Evolutionary conservation across 148 eudicot species (phyloP).

Genomic region (Limonium bicolor): DNA sequence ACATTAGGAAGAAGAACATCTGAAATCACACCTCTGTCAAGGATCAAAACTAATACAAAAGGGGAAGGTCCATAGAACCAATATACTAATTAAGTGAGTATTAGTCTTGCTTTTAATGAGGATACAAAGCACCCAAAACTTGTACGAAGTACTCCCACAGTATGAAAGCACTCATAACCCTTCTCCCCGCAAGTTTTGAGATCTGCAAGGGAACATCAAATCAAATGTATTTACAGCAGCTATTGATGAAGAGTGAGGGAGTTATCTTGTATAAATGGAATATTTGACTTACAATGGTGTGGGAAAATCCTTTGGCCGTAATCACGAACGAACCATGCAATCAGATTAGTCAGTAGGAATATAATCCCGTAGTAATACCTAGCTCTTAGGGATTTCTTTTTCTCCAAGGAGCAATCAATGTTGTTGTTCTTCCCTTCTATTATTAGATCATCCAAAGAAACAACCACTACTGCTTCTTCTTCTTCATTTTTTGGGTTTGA

Average conservation of each 20-base stretch:
- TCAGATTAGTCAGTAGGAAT: conserved; percentile 51
- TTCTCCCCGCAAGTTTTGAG: conserved; percentile 49
- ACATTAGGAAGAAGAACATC: conserved; percentile 78
- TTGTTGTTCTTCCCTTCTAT: conserved; percentile 15
- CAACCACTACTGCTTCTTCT: conserved; percentile 1
- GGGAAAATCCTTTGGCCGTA: conserved; percentile 53
- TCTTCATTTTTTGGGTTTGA: too few species aligned
- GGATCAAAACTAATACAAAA: conserved; percentile 12
- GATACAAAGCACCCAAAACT: conserved; percentile 98
- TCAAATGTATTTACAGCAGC: neutral
- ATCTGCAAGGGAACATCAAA: conserved; percentile 33
- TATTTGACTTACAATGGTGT: conserved; percentile 38
- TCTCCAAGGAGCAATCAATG: conserved; percentile 18
- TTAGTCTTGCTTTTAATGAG: neutral
- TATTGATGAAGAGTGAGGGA: neutral
- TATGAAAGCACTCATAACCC: conserved; percentile 50
- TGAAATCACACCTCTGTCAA: conserved; percentile 36
- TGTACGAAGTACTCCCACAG: conserved; percentile 83
- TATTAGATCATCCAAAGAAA: conserved; percentile 19
- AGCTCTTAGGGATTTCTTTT: conserved; percentile 45
- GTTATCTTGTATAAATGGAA: neutral
- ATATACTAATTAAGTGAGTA: neutral
- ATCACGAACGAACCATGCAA: conserved; percentile 83
- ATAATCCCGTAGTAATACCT: conserved; percentile 67
- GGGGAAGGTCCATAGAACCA: neutral